Evolutionary conservation across 1,139 yeast species (phyloP).

Genomic region (Taphrina flavorubra): DNA sequence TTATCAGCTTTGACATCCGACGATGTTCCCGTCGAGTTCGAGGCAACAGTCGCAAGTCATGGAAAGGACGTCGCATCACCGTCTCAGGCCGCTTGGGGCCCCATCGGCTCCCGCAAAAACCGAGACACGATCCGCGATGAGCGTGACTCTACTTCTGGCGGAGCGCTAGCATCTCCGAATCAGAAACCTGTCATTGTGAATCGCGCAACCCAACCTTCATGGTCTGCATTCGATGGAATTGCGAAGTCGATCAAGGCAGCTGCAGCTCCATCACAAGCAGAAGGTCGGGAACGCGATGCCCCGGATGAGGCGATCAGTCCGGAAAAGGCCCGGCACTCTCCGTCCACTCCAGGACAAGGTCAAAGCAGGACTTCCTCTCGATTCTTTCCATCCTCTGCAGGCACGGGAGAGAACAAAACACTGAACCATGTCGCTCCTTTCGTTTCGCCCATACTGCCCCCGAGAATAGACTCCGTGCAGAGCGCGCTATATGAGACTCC

Average conservation of each 20-base stretch:
- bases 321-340: slow-evolving; percentile 23
- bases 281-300: slow-evolving; percentile 10
- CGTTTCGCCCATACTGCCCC: slow-evolving; percentile 24
- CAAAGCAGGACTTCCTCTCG: slow-evolving; percentile 36
- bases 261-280: background rate
- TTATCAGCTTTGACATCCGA: slow-evolving; percentile 6
- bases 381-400: slow-evolving; percentile 30
- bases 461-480: slow-evolving; percentile 9
- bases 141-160: background rate
- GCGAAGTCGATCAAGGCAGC: background rate
- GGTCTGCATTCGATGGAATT: slow-evolving; percentile 25
- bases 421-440: background rate
- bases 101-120: slow-evolving; percentile 29
- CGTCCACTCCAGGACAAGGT: slow-evolving; percentile 18
- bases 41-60: background rate
- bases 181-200: background rate
- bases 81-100: slow-evolving; percentile 30
- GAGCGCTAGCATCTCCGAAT: background rate
- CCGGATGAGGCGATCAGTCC: slow-evolving; percentile 11
- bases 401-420: background rate
- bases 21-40: slow-evolving; percentile 5
- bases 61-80: slow-evolving; percentile 2
- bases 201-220: slow-evolving; percentile 13
- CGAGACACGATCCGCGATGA: background rate
- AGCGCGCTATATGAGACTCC: background rate